Conservation (phyloP, 2,329 filamentous ascomycete species). For the Sporothrix luriei region DNA sequence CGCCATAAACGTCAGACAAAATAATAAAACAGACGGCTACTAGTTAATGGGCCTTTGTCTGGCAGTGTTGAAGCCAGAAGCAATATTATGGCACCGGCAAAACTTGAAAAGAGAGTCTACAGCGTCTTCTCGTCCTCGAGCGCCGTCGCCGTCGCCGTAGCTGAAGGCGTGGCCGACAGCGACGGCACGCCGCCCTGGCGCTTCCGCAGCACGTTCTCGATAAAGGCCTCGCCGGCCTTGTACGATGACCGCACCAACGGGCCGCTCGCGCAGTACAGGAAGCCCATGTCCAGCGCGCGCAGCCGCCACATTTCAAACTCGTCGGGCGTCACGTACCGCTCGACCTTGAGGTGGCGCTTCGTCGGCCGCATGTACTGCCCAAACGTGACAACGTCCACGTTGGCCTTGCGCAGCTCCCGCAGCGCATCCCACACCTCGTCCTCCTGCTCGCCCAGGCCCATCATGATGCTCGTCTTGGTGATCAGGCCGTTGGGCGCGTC, state of each 20-base stretch:
- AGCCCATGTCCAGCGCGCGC: constrained; percentile 89
- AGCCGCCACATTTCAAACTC: constrained; percentile 90
- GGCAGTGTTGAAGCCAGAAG: constrained; percentile 25
- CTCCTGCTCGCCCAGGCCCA: constrained; percentile 90
- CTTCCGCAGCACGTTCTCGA: constrained; percentile 96
- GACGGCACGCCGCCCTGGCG: constrained; percentile 52
- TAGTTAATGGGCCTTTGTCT: not conserved
- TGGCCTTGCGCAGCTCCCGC: constrained; percentile 71
- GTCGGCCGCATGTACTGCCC: constrained; percentile 99
- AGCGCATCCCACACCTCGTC: constrained; percentile 80
- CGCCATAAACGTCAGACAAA: not conserved
- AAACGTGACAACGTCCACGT: constrained; percentile 95
- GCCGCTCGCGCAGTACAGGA: constrained; percentile 93
- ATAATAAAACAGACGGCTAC: not conserved
- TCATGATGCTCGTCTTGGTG: constrained; percentile 98
- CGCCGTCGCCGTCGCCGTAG: not conserved
- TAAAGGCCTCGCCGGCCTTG: constrained; percentile 97
- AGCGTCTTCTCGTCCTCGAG: constrained; percentile 21
- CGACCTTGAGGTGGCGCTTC: constrained; percentile 95
- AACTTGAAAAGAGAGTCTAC: constrained; percentile 6
- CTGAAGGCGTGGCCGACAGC: constrained; percentile 20
- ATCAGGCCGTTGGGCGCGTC: constrained; percentile 61
- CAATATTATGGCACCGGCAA: not conserved
- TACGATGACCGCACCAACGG: constrained; percentile 93
- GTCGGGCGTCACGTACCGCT: constrained; percentile 90